These are phyloP conservation scores for Pestalotiopsis sp. DNA, from an alignment of 2,329 filamentous ascomycete species.

Conservation along the genomic window DNA sequence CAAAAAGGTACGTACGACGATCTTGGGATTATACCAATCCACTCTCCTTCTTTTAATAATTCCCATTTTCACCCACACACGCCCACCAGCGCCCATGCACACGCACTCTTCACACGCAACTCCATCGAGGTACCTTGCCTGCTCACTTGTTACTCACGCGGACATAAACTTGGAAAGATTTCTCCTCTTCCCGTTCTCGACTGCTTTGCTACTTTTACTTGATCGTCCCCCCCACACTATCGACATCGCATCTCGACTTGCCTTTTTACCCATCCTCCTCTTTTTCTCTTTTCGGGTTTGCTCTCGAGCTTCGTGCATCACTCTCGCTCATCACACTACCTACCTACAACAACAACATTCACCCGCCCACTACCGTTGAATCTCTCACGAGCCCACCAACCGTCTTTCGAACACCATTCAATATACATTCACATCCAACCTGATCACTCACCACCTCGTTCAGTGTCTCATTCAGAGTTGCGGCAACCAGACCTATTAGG, in stretches of 20 bases:
- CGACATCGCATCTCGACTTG: background rate
- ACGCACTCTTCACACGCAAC: background rate
- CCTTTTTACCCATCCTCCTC: background rate
- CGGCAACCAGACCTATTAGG: background rate
- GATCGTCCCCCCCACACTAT: background rate
- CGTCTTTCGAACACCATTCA: background rate
- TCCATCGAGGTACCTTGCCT: background rate
- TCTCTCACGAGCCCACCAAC: background rate
- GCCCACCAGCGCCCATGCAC: background rate
- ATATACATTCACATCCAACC: background rate
- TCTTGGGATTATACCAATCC: background rate
- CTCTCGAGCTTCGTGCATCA: background rate
- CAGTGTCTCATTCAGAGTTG: background rate
- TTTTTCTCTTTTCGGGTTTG: background rate
- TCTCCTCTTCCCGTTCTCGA: background rate
- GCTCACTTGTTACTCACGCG: background rate
- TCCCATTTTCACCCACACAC: background rate
- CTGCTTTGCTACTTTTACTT: background rate
- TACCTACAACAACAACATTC: background rate
- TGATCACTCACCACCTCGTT: background rate
- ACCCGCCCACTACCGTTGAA: background rate
- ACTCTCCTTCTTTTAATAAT: background rate
- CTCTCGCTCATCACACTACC: background rate
- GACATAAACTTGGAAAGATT: background rate
- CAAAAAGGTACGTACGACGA: slow-evolving; percentile 6